Conservation (phyloP, 345 rosid species). For the Raphanus sativus region DNA sequence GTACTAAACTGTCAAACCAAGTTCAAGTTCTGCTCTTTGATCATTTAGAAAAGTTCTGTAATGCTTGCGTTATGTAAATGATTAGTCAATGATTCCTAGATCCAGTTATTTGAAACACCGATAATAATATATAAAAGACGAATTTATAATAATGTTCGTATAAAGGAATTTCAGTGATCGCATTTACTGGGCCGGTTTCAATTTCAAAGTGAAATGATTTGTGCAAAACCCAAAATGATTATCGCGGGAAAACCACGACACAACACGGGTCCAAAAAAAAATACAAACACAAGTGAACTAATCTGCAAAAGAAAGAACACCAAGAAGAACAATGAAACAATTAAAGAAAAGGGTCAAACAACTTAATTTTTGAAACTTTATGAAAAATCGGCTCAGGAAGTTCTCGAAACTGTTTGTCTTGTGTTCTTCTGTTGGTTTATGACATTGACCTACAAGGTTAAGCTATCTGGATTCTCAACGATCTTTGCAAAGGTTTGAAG, state of each 20-base stretch:
- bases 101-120: too few species aligned
- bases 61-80: background rate
- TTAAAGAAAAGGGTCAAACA: background rate
- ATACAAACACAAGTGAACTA: slow-evolving; percentile 16
- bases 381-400: background rate
- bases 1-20: background rate
- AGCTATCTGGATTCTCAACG: slow-evolving; percentile 75
- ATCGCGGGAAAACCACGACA: background rate
- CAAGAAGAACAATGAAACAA: slow-evolving; percentile 17
- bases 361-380: background rate
- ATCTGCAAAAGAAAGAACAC: slow-evolving; percentile 13
- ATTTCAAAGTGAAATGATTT: too few species aligned
- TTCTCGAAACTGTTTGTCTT: slow-evolving; percentile 12
- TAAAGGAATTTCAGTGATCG: too few species aligned
- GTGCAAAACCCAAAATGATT: background rate
- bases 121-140: too few species aligned
- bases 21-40: background rate
- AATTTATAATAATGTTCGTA: too few species aligned
- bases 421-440: background rate
- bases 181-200: too few species aligned
- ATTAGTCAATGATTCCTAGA: too few species aligned
- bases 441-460: slow-evolving; percentile 55
- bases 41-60: background rate
- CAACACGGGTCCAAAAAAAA: background rate
- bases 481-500: slow-evolving; percentile 88